Percentiles rank a stretch among this genome's conserved stretches.
phyloP scores from a whole-genome alignment of 116 monocot species.

The Trichopus zeylanicus region DNA sequence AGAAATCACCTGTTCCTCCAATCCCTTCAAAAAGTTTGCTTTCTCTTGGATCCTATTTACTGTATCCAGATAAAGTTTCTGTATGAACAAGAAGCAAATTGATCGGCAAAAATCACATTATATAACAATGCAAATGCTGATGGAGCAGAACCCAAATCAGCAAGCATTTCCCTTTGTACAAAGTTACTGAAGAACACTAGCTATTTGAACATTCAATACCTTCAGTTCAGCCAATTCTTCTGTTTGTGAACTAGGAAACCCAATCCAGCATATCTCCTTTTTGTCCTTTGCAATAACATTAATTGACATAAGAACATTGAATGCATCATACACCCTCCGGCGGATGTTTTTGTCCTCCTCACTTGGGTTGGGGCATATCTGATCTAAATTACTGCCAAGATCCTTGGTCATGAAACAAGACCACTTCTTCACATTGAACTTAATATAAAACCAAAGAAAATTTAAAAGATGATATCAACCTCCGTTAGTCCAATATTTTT shows the following conservation, averaged over 20 bases:
- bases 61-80: constrained; percentile 31
- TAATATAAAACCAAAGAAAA: not conserved
- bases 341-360: constrained; percentile 73
- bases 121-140: no score
- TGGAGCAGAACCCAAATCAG: no score
- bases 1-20: constrained; percentile 56
- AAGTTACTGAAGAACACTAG: no score
- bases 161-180: no score
- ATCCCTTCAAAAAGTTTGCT: constrained; percentile 38
- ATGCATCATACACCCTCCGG: constrained; percentile 68
- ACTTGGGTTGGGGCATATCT: constrained; percentile 13
- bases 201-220: no score
- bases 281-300: constrained; percentile 51
- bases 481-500: constrained; percentile 14
- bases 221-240: constrained; percentile 30
- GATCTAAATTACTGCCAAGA: not conserved
- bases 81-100: constrained; percentile 1
- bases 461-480: constrained; percentile 8
- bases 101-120: not conserved
- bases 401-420: constrained; percentile 1
- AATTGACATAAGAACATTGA: constrained; percentile 63
- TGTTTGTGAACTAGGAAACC: constrained; percentile 24
- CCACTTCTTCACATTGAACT: no score
- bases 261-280: constrained; percentile 59
- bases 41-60: constrained; percentile 37